These are phyloP conservation scores for Leucogyrophana mollusca DNA, from an alignment of 768 basidiomycete species.

Conservation along the genomic window DNA sequence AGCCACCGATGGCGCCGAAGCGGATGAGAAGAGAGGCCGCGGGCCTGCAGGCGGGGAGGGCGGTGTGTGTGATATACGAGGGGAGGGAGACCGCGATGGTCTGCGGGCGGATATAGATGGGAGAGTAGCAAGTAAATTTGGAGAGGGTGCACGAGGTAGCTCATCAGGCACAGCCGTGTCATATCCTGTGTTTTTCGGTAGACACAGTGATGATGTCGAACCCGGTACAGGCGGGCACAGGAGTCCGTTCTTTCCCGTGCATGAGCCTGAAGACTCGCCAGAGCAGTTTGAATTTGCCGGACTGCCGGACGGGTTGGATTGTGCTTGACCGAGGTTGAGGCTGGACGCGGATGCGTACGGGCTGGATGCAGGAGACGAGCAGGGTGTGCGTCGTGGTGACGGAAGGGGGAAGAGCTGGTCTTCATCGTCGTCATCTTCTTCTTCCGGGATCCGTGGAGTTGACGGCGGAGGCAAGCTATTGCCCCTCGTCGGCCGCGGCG, in stretches of 20 bases:
- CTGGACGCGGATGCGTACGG: conserved; percentile 29
- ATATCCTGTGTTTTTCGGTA: conserved; percentile 16
- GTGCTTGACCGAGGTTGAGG: conserved; percentile 8
- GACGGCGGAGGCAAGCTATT: conserved; percentile 3
- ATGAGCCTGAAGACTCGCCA: conserved; percentile 5
- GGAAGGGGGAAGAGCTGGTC: conserved; percentile 58
- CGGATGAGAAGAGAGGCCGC: not conserved
- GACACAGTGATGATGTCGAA: conserved; percentile 26
- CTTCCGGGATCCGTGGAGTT: conserved; percentile 26
- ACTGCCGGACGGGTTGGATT: conserved; percentile 4
- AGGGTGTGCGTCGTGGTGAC: conserved; percentile 54
- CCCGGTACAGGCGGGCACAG: conserved; percentile 19
- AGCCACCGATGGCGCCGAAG: not conserved
- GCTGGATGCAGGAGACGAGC: conserved; percentile 36
- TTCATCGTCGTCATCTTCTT: conserved; percentile 49
- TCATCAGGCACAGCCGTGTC: conserved; percentile 6
- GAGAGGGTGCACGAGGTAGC: conserved; percentile 18
- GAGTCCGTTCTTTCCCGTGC: conserved; percentile 6
- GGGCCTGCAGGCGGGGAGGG: conserved; percentile 1
- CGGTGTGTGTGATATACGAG: conserved; percentile 8
- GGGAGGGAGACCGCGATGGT: conserved; percentile 5
- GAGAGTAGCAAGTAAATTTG: conserved; percentile 17
- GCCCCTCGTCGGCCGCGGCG: conserved; percentile 12
- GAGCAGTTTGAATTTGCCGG: conserved; percentile 18
- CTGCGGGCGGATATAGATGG: conserved; percentile 23